phyloP scores from a whole-genome alignment of 164 flowering plant genomes.

The Macadamia integrifolia region DNA sequence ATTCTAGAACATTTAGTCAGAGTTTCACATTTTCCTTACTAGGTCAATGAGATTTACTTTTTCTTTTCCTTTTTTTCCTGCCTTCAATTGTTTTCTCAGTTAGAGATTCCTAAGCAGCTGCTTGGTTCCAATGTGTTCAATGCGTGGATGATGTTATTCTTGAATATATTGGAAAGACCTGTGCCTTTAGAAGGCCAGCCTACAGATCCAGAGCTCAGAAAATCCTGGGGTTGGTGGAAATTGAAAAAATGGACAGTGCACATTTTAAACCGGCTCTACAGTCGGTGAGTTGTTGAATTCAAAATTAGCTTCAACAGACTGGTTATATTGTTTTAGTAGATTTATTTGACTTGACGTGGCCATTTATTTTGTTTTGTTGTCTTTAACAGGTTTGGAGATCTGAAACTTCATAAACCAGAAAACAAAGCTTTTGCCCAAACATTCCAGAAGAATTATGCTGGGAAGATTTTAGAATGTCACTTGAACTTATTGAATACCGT shows the following conservation, averaged over 20 bases:
- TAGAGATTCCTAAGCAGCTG: conserved; percentile 94
- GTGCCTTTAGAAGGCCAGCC: conserved; percentile 96
- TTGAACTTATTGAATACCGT: conserved; percentile 79
- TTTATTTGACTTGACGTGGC: background rate
- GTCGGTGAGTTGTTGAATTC: conserved; percentile 44
- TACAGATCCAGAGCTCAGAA: conserved; percentile 79
- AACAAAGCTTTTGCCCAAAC: conserved; percentile 91
- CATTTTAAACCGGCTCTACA: conserved; percentile 87
- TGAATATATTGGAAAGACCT: conserved; percentile 88
- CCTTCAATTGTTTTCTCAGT: conserved; percentile 33
- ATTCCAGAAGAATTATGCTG: conserved; percentile 91
- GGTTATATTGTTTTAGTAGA: background rate
- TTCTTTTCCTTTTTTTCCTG: no score
- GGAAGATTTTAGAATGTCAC: conserved; percentile 86
- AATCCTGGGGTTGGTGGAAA: conserved; percentile 99
- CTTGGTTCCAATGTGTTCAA: conserved; percentile 82
- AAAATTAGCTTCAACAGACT: background rate
- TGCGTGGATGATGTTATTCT: conserved; percentile 95
- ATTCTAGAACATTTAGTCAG: no score
- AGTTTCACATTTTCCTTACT: no score
- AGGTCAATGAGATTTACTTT: background rate
- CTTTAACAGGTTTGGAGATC: conserved; percentile 79
- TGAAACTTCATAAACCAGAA: conserved; percentile 87
- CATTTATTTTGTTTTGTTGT: background rate
- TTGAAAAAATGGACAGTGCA: conserved; percentile 99